phyloP scores from a whole-genome alignment of 2,329 filamentous ascomycete species.

The Aaosphaeria pasadenensis region DNA sequence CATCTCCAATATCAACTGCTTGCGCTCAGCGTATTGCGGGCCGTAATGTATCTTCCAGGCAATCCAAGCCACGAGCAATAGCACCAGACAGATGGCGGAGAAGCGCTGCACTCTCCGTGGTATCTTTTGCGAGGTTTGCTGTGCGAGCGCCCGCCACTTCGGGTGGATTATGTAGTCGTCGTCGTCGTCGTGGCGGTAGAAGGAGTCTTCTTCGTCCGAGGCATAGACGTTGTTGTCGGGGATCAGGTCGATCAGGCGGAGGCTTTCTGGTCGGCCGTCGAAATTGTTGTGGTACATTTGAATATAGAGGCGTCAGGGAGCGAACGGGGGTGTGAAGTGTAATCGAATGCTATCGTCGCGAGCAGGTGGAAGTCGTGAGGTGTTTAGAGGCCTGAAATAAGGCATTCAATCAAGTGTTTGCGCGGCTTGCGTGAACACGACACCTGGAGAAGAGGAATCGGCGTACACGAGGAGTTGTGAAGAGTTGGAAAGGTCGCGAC shows the following conservation, averaged over 20 bases:
- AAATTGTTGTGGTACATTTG: too few species aligned
- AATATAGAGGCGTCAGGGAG: too few species aligned
- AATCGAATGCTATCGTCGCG: too few species aligned
- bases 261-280: too few species aligned
- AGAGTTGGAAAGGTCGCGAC: too few species aligned
- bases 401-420: too few species aligned
- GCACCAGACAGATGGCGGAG: conserved; percentile 28
- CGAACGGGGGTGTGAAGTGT: too few species aligned
- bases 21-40: conserved; percentile 34
- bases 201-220: conserved; percentile 38
- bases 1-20: conserved; percentile 34
- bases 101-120: conserved; percentile 35
- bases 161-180: conserved; percentile 29
- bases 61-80: conserved; percentile 27
- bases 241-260: conserved; percentile 28
- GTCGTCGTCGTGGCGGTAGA: conserved; percentile 36
- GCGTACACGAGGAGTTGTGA: too few species aligned
- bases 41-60: conserved; percentile 37
- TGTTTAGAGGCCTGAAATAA: too few species aligned
- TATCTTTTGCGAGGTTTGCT: conserved; percentile 22
- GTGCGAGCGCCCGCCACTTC: conserved; percentile 28
- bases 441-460: too few species aligned
- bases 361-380: too few species aligned
- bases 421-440: too few species aligned
- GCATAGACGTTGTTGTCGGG: conserved; percentile 29